A percentile compares a stretch with the other conserved stretches of the same genome.
These are phyloP conservation scores for Lagerstroemia fauriei DNA, from an alignment of 441 rosid species.

Conservation along the genomic window DNA sequence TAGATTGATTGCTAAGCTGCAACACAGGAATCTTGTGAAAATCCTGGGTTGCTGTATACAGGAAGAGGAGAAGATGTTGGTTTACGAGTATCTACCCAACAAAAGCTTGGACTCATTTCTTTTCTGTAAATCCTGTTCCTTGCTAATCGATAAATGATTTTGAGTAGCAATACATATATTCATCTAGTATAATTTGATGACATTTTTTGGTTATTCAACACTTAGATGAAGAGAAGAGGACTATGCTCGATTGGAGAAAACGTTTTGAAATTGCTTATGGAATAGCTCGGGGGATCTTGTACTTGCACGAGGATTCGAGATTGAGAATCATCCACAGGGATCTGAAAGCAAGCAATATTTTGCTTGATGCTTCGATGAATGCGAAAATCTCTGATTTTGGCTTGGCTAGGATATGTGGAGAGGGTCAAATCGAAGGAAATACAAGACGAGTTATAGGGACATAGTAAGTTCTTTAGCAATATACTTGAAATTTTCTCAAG, in stretches of 20 bases:
- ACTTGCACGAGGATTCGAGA: conserved; percentile 76
- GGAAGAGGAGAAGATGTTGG: conserved; percentile 46
- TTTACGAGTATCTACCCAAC: conserved; percentile 55
- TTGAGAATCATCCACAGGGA: conserved; percentile 74
- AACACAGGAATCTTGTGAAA: conserved; percentile 58
- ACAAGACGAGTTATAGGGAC: conserved; percentile 75
- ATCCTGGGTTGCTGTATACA: conserved; percentile 55
- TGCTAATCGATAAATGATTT: neutral
- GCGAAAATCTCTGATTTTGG: conserved; percentile 82
- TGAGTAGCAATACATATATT: neutral
- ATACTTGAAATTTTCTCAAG: neutral
- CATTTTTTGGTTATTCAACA: neutral
- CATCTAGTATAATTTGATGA: neutral
- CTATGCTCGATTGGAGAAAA: conserved; percentile 49
- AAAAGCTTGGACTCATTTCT: conserved; percentile 53
- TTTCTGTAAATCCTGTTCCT: conserved; percentile 39
- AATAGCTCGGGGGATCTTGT: conserved; percentile 65
- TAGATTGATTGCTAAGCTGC: conserved; percentile 53
- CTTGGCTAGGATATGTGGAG: conserved; percentile 75
- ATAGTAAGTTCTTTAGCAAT: conserved; percentile 45
- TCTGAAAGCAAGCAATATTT: conserved; percentile 65
- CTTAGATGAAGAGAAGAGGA: conserved; percentile 46
- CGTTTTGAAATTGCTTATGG: conserved; percentile 57
- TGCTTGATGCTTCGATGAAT: conserved; percentile 59
- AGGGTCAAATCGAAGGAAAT: conserved; percentile 58